Evolutionary conservation across 139 green algal genomes (phyloP).

Genomic region (Asterochloris sp.): DNA sequence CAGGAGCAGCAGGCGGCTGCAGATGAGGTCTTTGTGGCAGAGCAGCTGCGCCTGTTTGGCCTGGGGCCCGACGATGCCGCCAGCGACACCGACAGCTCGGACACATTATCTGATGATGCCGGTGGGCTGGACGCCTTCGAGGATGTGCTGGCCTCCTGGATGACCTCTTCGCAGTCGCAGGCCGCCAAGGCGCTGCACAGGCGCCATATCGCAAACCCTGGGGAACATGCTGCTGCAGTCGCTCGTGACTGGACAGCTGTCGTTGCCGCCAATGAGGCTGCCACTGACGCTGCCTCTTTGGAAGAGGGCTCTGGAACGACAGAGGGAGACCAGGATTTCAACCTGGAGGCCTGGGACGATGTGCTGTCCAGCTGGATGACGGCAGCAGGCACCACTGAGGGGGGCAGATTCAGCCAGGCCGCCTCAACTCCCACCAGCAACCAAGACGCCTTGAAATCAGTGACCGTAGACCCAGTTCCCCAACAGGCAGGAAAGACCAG

Average conservation of each 20-base stretch:
- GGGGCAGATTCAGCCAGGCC: too few species aligned
- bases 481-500: too few species aligned
- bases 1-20: background rate
- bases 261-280: too few species aligned
- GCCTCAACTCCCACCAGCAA: too few species aligned
- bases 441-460: too few species aligned
- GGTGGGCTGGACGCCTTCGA: constrained; percentile 16
- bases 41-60: constrained; percentile 8
- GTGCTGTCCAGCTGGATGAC: constrained; percentile 25
- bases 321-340: background rate
- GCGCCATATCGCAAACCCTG: too few species aligned
- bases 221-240: too few species aligned
- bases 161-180: constrained; percentile 9
- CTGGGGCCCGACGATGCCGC: background rate
- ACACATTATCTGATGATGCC: constrained; percentile 2
- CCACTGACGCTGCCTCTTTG: too few species aligned
- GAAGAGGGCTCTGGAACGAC: too few species aligned
- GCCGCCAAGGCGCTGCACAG: constrained; percentile 2
- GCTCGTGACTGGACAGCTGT: too few species aligned
- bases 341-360: constrained; percentile 23
- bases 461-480: too few species aligned
- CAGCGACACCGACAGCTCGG: background rate
- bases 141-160: constrained; percentile 28
- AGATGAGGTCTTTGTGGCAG: constrained; percentile 1
- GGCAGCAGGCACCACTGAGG: background rate